Conservation (phyloP, 768 basidiomycete genomes). For the Lentinula raphanica region DNA sequence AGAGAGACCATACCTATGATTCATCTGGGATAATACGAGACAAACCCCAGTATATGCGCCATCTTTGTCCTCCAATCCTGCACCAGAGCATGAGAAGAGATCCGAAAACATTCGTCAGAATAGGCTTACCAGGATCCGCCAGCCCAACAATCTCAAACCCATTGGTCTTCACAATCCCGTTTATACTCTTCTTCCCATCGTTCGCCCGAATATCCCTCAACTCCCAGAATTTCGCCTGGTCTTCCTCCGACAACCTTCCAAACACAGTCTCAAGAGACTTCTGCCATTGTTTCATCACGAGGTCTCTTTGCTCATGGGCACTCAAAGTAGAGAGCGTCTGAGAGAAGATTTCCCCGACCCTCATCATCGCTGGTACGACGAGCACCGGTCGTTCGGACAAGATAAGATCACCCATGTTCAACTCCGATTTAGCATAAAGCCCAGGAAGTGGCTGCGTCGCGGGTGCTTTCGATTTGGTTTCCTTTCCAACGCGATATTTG, state of each 20-base stretch:
- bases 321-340: background rate
- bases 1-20: conserved; percentile 26
- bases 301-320: background rate
- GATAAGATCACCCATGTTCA: conserved; percentile 27
- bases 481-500: background rate
- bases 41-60: conserved; percentile 22
- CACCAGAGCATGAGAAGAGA: background rate
- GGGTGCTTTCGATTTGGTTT: background rate
- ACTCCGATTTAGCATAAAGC: conserved; percentile 24
- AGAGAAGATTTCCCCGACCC: background rate
- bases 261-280: conserved; percentile 16
- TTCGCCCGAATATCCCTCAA: conserved; percentile 25
- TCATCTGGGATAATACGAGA: conserved; percentile 28
- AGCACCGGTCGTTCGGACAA: conserved; percentile 34
- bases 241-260: conserved; percentile 18
- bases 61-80: background rate
- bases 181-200: conserved; percentile 29
- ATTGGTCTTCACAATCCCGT: conserved; percentile 31
- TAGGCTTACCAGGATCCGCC: conserved; percentile 13
- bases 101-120: background rate
- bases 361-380: conserved; percentile 14
- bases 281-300: conserved; percentile 16
- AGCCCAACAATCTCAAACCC: conserved; percentile 18
- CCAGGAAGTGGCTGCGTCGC: conserved; percentile 15
- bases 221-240: conserved; percentile 23